Evolutionary conservation across 2,329 filamentous ascomycete genomes (phyloP).

Genomic region (Colletotrichum plurivorum): DNA sequence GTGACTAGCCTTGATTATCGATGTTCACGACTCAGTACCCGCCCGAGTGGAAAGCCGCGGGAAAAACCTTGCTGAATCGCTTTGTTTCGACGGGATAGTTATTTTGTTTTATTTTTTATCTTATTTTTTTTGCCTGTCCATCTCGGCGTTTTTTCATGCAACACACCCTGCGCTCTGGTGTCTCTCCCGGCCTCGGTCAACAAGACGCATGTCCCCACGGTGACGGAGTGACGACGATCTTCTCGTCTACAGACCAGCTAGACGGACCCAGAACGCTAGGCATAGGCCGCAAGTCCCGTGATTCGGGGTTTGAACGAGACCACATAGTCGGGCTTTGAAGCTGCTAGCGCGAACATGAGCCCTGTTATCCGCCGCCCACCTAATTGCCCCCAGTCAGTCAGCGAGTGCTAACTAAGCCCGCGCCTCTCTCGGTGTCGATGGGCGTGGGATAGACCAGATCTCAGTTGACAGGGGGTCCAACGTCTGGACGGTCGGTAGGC

Average conservation of each 20-base stretch:
- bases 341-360: conserved; percentile 23
- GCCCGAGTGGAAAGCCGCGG: neutral
- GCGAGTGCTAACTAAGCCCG: neutral
- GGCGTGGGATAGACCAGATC: conserved; percentile 9
- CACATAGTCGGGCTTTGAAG: conserved; percentile 30
- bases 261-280: neutral
- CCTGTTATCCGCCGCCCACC: neutral
- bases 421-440: conserved; percentile 31
- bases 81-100: conserved; percentile 32
- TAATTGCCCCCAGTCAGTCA: no score
- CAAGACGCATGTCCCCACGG: neutral
- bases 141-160: neutral
- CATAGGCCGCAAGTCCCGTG: conserved; percentile 20
- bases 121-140: no score
- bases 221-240: conserved; percentile 3
- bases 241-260: neutral
- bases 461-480: conserved; percentile 21
- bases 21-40: conserved; percentile 32
- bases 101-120: no score
- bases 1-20: conserved; percentile 16
- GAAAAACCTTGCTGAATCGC: conserved; percentile 10
- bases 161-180: neutral
- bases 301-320: conserved; percentile 32
- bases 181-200: neutral
- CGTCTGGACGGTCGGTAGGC: neutral